Conservation (phyloP, 306 rosid genomes). For the Ziziphus jujuba region DNA sequence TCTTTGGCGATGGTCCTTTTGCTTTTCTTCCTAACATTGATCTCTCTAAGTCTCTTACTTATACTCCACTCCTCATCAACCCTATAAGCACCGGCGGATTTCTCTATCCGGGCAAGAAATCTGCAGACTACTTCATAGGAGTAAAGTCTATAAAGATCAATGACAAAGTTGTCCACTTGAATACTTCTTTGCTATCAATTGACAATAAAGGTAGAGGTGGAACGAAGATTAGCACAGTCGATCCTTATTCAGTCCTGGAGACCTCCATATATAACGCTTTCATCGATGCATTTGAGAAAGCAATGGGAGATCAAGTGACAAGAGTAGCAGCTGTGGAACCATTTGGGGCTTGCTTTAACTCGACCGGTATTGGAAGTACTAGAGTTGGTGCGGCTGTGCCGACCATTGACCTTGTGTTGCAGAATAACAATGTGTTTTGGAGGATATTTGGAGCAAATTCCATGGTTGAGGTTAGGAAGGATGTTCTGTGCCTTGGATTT, state of each 20-base stretch:
- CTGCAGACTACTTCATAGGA: conserved; percentile 49
- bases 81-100: not conserved
- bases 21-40: conserved; percentile 33
- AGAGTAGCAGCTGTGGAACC: conserved; percentile 47
- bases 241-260: conserved; percentile 51
- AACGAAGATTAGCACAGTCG: not conserved
- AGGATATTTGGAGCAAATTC: conserved; percentile 54
- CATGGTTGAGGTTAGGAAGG: conserved; percentile 37
- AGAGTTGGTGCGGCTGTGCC: conserved; percentile 50
- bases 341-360: conserved; percentile 46
- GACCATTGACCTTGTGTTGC: conserved; percentile 38
- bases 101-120: conserved; percentile 33
- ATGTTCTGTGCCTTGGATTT: conserved; percentile 12
- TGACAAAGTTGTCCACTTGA: conserved; percentile 14
- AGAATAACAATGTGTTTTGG: conserved; percentile 41
- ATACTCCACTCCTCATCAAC: conserved; percentile 36
- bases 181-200: no score
- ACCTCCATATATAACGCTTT: conserved; percentile 48
- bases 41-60: conserved; percentile 31
- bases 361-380: conserved; percentile 23
- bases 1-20: conserved; percentile 56
- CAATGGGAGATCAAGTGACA: not conserved
- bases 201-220: not conserved
- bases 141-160: conserved; percentile 47
- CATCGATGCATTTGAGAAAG: conserved; percentile 27